phyloP scores from a whole-genome alignment of 106 monocot species.

The Alisma plantagoaquatica region DNA sequence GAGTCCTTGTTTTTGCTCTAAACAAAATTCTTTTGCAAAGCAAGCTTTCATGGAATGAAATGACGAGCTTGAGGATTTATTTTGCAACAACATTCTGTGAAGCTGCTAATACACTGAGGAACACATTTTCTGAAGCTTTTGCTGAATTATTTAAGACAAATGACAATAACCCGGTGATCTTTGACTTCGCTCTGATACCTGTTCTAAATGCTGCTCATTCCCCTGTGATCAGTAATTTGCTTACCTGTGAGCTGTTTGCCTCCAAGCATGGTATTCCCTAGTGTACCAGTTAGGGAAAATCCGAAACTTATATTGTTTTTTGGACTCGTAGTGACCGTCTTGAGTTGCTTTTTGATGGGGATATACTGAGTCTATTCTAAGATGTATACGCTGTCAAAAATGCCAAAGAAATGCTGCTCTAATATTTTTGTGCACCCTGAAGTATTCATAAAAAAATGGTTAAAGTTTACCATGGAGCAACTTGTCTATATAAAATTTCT shows the following conservation, averaged over 20 bases:
- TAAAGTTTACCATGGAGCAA: no score
- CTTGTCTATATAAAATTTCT: no score
- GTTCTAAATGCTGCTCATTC: conserved; percentile 51
- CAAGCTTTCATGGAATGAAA: conserved; percentile 39
- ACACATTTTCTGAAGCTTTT: conserved; percentile 25
- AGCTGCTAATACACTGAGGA: conserved; percentile 10
- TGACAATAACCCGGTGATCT: background rate
- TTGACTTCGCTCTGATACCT: conserved; percentile 43
- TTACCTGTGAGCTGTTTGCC: conserved; percentile 64
- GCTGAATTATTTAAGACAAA: conserved; percentile 18
- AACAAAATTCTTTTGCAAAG: conserved; percentile 37
- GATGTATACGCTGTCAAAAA: no score
- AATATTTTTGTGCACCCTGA: no score
- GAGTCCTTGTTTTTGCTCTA: conserved; percentile 29
- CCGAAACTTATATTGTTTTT: no score
- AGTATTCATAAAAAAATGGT: no score
- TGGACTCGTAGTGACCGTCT: no score
- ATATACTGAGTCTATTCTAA: no score
- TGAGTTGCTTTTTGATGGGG: no score
- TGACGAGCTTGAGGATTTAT: conserved; percentile 60
- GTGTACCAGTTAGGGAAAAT: no score
- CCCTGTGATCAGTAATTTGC: conserved; percentile 31
- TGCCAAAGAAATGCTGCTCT: no score
- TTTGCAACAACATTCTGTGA: conserved; percentile 7
- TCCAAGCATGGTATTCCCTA: no score